Conservation (phyloP, 2,329 filamentous ascomycete species). For the Neocatenulostroma microsporum region DNA sequence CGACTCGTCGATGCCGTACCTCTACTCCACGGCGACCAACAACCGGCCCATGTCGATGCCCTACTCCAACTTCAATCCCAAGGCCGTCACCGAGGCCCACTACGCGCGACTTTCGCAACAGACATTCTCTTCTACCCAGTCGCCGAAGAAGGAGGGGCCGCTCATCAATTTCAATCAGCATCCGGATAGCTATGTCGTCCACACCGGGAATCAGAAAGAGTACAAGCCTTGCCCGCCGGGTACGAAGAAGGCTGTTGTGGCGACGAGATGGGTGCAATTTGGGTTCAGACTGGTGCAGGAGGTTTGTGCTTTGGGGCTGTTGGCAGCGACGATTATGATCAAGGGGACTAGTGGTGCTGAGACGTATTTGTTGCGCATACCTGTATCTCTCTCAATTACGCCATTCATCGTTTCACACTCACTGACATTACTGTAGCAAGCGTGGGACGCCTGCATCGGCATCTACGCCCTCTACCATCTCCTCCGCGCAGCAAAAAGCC, state of each 20-base stretch:
- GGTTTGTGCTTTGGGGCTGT: conserved; percentile 59
- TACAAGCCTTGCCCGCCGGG: conserved; percentile 60
- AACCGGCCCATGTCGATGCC: conserved; percentile 31
- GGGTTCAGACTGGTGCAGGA: conserved; percentile 59
- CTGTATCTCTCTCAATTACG: too few species aligned
- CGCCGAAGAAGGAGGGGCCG: conserved; percentile 63
- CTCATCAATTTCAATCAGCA: conserved; percentile 76
- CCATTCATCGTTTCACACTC: too few species aligned
- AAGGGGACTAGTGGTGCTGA: conserved; percentile 30
- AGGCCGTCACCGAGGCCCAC: conserved; percentile 73
- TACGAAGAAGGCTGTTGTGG: conserved; percentile 64
- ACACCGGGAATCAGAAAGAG: conserved; percentile 54
- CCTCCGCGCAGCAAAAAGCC: conserved; percentile 57
- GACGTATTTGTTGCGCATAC: conserved; percentile 24
- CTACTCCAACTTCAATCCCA: conserved; percentile 88
- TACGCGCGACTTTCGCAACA: conserved; percentile 43
- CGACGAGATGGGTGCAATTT: conserved; percentile 61
- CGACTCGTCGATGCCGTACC: conserved; percentile 53
- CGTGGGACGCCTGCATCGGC: conserved; percentile 61
- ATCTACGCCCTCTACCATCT: conserved; percentile 76
- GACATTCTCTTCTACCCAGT: conserved; percentile 48
- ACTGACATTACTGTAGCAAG: conserved; percentile 59
- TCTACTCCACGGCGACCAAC: conserved; percentile 48
- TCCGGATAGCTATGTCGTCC: conserved; percentile 65
- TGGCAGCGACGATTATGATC: conserved; percentile 72